Evolutionary conservation across 805 yeast genomes (phyloP), one percentile per base, ranked within the genome.

Genomic region (Clavispora phyllophila): DNA sequence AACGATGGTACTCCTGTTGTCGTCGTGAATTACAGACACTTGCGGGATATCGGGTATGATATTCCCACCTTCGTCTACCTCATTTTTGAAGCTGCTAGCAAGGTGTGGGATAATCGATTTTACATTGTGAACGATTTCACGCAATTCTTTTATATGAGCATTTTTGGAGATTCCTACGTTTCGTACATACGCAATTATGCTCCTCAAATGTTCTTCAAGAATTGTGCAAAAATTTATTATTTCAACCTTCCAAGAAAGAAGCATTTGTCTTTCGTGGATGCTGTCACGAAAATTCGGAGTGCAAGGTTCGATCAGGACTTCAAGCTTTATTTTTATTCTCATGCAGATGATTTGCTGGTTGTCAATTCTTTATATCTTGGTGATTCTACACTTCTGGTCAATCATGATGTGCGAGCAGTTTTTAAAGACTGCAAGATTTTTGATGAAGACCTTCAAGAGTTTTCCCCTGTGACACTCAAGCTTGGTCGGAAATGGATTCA

Each of bases 1-100:
- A 69, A 75, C 29, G 95, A 86, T 55, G 95, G 95, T 12, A 62
- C 78, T 0, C 95, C 93, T 1, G 72, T 81, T 17, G 65, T 85
- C 22, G 79, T 83, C 3, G 51, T 84, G 20, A 75, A 78, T 34
- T 69, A 72, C 48, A 52, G 61, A 27, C 45, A 54, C 20, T 44
- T 69, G 27, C 56, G 51, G 27, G 54, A 72, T 15, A 65, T 77
- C 29, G 58, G 65, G 4, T 54, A 58, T 40, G 73, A 69, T 42
- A 53, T 62, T 8, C 83, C 84, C 35, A 63, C 77, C 4, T 61
- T 82, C 20, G 63, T 78, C 19, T 87, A 76, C 61, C 73, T 82
- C 45, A 51, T 81, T 7, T 73, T 85, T 41, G 88, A 84, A 50
- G 72, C 78, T 4, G 75, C 82, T 14, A 75, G 83, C 40, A 84